Evolutionary conservation across 495 filamentous ascomycete genomes (phyloP), one percentile per base, ranked within the genome.

Genomic region (Podospora tetraspora): DNA sequence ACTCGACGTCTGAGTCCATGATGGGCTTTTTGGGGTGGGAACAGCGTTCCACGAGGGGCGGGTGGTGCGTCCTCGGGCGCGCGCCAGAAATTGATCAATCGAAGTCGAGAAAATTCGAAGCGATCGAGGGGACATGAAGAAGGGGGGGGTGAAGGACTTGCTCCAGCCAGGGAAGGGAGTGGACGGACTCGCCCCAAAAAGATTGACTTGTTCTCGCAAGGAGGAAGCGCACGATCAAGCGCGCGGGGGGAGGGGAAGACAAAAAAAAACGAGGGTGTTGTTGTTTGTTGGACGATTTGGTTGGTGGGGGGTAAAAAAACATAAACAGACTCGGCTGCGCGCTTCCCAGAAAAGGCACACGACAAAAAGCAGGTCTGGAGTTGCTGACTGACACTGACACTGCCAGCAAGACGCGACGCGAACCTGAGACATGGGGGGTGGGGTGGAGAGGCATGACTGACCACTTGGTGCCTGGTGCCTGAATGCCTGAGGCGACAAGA

Each of bases 1-100:
- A 87, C 66, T 87, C 87, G 1, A 82, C 78, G 61, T 84, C 84
- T 63, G 81, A 84, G 70, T 83, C 83, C 80, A 83, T 83, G 68
- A 66, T 77, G 76, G 63, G 23, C 43, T 52, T 19, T 30, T 60
- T 52, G 3, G 56, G 25, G 23, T 56, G 56, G 68, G 66, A 69
- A 70, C 69, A 66, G 21, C 29, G 71, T 67, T 67, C 71, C 67
- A 64, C 69, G 66, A 23, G 9, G 64, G 25, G 32, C 25, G 66
- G 12, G 30, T 9, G 23, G 43, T 57, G 22, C 37, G 62, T 21
- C 10, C 59, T 61, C 65, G 64, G 43, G 43, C 19, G 43, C 43
- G 43, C 43, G 43, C 43, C 43, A 52, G 43, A n/a, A 52, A 63
- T 3, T 29, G 62, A 27, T 66, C 52, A 43, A 56, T 27, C 23